Evolutionary conservation across 306 rosid genomes (phyloP).

Genomic region (Medicago lupulina): DNA sequence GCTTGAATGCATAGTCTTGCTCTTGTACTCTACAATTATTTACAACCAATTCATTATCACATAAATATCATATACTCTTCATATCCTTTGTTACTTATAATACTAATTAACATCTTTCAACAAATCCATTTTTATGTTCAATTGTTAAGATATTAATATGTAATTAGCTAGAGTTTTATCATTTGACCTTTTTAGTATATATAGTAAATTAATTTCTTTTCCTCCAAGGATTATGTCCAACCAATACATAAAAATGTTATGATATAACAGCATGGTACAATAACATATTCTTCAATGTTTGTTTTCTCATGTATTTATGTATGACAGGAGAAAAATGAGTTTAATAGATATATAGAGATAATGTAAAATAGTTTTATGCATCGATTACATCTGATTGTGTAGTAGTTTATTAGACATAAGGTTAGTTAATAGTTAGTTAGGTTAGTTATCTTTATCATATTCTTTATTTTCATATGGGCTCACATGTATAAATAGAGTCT

Average conservation of each 20-base stretch:
- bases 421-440: not conserved
- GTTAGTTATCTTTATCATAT: not conserved
- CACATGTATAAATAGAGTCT: too few relatives aligned
- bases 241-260: not conserved
- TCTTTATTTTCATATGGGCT: too few relatives aligned
- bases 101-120: not conserved
- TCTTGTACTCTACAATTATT: constrained; percentile 57
- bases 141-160: not conserved
- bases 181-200: not conserved
- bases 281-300: not conserved
- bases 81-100: not conserved
- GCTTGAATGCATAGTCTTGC: constrained; percentile 72
- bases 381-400: not conserved
- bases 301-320: not conserved
- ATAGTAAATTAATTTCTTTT: not conserved
- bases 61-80: not conserved
- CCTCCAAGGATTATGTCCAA: not conserved
- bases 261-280: not conserved
- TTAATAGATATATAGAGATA: not conserved
- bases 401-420: too few relatives aligned
- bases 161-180: not conserved
- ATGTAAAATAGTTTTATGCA: not conserved
- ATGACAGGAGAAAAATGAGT: not conserved
- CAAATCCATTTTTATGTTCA: not conserved
- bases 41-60: constrained; percentile 18